phyloP scores from a whole-genome alignment of 495 filamentous ascomycete genomes.

The Aspergillus homomorphus region DNA sequence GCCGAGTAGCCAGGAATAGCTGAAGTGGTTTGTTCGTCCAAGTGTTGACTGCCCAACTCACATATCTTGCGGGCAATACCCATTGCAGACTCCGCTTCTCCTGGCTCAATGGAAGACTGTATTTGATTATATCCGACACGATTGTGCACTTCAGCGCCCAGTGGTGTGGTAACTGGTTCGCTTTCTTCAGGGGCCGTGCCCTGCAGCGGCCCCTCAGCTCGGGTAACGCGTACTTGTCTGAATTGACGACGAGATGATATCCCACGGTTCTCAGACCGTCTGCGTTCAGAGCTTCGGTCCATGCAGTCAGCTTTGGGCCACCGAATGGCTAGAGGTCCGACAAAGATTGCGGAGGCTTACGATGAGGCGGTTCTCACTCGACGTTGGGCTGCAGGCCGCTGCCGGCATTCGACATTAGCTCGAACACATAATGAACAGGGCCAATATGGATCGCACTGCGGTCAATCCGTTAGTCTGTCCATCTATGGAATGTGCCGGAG shows the following conservation, averaged over 20 bases:
- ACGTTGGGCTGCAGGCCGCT: background rate
- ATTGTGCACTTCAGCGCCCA: background rate
- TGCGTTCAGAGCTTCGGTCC: background rate
- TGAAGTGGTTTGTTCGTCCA: slow-evolving; percentile 26
- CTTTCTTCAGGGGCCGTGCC: background rate
- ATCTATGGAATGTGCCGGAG: background rate
- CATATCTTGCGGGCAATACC: slow-evolving; percentile 28
- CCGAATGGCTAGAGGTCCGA: background rate
- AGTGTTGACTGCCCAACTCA: slow-evolving; percentile 22
- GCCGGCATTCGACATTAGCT: slow-evolving; percentile 26
- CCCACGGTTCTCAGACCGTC: background rate
- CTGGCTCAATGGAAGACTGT: slow-evolving; percentile 15
- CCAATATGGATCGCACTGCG: slow-evolving; percentile 30
- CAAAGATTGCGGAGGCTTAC: background rate
- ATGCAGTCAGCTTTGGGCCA: background rate
- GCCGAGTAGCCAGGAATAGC: slow-evolving; percentile 32
- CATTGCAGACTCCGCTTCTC: slow-evolving; percentile 26
- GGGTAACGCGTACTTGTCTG: background rate
- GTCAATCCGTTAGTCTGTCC: background rate
- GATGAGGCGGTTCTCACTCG: background rate
- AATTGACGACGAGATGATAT: background rate
- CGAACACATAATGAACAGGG: slow-evolving; percentile 30
- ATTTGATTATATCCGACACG: background rate
- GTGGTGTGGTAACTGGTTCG: background rate
- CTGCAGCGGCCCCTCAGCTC: background rate